Base-by-base conservation (phyloP, 768 basidiomycete genomes). In the Kwoniella newhampshirensis region DNA sequence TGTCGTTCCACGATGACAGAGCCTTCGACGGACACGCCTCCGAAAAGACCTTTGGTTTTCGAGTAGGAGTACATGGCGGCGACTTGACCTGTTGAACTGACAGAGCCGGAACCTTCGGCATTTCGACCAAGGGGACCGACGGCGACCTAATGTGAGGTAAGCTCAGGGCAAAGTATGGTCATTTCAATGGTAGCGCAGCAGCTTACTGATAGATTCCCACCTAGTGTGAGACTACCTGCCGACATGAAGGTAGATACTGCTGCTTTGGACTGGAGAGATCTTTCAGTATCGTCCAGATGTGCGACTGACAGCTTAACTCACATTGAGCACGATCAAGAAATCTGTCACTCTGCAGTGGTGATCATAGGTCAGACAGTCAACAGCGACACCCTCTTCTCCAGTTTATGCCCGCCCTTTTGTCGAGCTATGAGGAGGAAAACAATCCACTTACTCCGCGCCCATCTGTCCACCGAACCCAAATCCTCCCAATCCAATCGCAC, bases 91-190 rank as follows among this genome's bases (percentile, higher is more conserved):
- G 84, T 87, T 1, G 88, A 82, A 68, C 85, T 96, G 42, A 98
- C 62, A 0, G 89, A 81, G 17, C 91, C 92, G 2, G 81, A 81
- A 3, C 91, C 94, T 78, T 98, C 94, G 25, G 79, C 89, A 70
- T 91, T 97, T 26, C 94, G 85, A 20, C 94, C 94, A 0, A 98
- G 79, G 9, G 94, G 94, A 2, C 94, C 94, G 0, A 96, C 81
- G 8, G 93, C 79, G 58, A 80, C 60, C 67, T 72, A 37, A 30
- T 6, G n/a, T n/a, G n/a, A n/a, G n/a, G n/a, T n/a, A n/a, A n/a
- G n/a, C n/a, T n/a, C n/a, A n/a, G n/a, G 11, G 47, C 40, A 6
- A 18, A 15, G 18, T 18, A 47, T n/a, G n/a, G n/a, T 21, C 57
- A 53, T 30, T 27, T 64, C 63, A 26, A 53, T 61, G 51, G n/a